phyloP scores from a whole-genome alignment of 768 basidiomycete genomes.

The Rhizopogon rudus region DNA sequence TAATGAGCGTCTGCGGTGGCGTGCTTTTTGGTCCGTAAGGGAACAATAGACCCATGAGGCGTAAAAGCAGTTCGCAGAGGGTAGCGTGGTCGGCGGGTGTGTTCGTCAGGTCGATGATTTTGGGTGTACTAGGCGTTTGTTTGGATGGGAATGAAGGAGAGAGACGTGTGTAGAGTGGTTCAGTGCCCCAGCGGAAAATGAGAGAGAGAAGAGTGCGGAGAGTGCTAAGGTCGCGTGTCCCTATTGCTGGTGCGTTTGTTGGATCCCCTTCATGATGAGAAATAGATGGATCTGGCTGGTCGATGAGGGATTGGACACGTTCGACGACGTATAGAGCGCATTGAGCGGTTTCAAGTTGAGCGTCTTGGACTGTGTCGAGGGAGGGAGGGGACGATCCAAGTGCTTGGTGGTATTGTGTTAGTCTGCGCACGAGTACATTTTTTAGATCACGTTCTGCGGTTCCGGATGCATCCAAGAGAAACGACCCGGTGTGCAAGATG shows the following conservation, averaged over 20 bases:
- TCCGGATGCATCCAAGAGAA: constrained; percentile 7
- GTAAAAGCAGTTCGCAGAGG: constrained; percentile 38
- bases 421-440: constrained; percentile 3
- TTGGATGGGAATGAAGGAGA: constrained; percentile 34
- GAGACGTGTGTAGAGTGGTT: constrained; percentile 46
- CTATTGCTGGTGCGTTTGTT: constrained; percentile 32
- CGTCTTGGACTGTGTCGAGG: constrained; percentile 29
- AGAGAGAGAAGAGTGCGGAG: constrained; percentile 64
- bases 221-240: constrained; percentile 60
- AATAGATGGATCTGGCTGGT: constrained; percentile 3
- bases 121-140: constrained; percentile 16
- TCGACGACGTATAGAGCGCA: constrained; percentile 49
- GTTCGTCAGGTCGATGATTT: constrained; percentile 41
- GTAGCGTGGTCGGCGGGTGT: constrained; percentile 37
- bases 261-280: background rate
- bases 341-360: constrained; percentile 50
- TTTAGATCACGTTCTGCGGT: constrained; percentile 4
- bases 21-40: constrained; percentile 43
- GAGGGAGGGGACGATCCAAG: constrained; percentile 9
- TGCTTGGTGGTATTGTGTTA: constrained; percentile 12
- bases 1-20: constrained; percentile 54
- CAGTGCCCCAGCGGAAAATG: constrained; percentile 67
- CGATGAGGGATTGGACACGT: constrained; percentile 41
- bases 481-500: constrained; percentile 8
- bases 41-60: constrained; percentile 48